These are phyloP conservation scores for Fusarium guadeloupense DNA, from an alignment of 2,329 filamentous ascomycete genomes.

Conservation along the genomic window DNA sequence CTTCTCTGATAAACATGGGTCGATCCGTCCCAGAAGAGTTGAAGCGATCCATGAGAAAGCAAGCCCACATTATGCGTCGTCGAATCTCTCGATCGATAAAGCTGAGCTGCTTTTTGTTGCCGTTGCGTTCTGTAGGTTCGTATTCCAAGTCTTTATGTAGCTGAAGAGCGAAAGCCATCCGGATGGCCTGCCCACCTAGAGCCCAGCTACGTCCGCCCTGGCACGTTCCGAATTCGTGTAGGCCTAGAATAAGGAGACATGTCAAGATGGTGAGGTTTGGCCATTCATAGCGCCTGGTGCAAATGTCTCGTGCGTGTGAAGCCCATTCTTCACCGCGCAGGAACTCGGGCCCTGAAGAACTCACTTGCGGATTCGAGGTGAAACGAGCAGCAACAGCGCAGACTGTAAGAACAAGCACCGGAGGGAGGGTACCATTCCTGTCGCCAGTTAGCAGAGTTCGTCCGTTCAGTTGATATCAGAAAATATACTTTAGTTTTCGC, in stretches of 20 bases:
- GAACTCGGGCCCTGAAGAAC: conserved; percentile 76
- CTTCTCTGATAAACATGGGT: conserved; percentile 89
- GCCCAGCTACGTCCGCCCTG: conserved; percentile 97
- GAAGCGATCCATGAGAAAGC: conserved; percentile 96
- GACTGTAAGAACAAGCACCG: conserved; percentile 90
- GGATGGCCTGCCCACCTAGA: conserved; percentile 90
- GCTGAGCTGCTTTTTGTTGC: conserved; percentile 73
- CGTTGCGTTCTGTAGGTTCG: conserved; percentile 74
- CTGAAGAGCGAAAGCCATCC: conserved; percentile 96
- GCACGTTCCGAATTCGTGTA: conserved; percentile 97
- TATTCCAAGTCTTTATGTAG: conserved; percentile 90
- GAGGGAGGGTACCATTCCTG: conserved; percentile 72
- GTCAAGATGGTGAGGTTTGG: conserved; percentile 97
- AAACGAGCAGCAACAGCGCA: conserved; percentile 97
- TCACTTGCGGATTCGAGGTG: conserved; percentile 85
- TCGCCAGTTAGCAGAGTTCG: conserved; percentile 9
- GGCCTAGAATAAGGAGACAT: conserved; percentile 84
- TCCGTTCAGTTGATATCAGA: neutral
- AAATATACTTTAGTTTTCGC: conserved; percentile 76
- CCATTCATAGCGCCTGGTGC: conserved; percentile 87
- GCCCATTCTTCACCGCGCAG: conserved; percentile 93
- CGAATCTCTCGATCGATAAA: conserved; percentile 95
- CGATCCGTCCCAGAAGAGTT: conserved; percentile 95
- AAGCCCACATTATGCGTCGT: conserved; percentile 96
- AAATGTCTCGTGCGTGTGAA: conserved; percentile 84